These are phyloP conservation scores for Eremothecium coryli DNA, from an alignment of 1,139 yeast species.

Conservation along the genomic window DNA sequence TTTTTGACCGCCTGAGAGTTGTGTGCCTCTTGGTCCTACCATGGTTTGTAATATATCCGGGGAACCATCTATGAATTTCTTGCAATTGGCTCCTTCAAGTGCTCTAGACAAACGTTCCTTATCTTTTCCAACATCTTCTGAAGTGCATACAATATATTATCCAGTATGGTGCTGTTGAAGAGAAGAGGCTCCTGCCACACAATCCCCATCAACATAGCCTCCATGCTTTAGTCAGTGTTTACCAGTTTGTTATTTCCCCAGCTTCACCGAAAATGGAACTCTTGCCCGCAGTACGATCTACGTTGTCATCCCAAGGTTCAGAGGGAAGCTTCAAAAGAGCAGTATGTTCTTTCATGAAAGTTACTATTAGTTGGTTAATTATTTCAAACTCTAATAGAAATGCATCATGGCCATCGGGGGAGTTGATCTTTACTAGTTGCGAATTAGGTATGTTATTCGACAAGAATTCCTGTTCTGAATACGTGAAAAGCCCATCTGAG, in stretches of 20 bases:
- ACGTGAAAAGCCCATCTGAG: constrained; percentile 88
- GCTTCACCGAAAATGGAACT: constrained; percentile 91
- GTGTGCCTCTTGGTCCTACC: constrained; percentile 84
- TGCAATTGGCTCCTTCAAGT: constrained; percentile 55
- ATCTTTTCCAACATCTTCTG: constrained; percentile 39
- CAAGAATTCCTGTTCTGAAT: constrained; percentile 78
- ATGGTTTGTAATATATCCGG: constrained; percentile 75
- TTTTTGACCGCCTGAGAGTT: constrained; percentile 78
- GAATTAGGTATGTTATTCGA: constrained; percentile 71
- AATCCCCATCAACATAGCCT: too few relatives aligned
- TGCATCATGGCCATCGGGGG: constrained; percentile 99
- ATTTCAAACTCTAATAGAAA: constrained; percentile 80
- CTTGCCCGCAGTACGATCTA: constrained; percentile 41
- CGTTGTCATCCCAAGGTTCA: too few relatives aligned
- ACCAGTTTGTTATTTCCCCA: constrained; percentile 90
- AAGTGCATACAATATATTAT: constrained; percentile 68
- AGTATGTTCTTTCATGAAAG: constrained; percentile 51
- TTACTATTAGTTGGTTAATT: constrained; percentile 61
- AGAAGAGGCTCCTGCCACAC: constrained; percentile 87
- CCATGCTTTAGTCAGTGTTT: too few relatives aligned
- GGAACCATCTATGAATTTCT: constrained; percentile 54
- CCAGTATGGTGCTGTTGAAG: constrained; percentile 68
- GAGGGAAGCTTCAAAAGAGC: too few relatives aligned
- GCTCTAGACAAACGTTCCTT: constrained; percentile 21
- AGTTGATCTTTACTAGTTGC: constrained; percentile 57